Evolutionary conservation across 768 basidiomycete species (phyloP).

Genomic region (Russula griseocarnosa): DNA sequence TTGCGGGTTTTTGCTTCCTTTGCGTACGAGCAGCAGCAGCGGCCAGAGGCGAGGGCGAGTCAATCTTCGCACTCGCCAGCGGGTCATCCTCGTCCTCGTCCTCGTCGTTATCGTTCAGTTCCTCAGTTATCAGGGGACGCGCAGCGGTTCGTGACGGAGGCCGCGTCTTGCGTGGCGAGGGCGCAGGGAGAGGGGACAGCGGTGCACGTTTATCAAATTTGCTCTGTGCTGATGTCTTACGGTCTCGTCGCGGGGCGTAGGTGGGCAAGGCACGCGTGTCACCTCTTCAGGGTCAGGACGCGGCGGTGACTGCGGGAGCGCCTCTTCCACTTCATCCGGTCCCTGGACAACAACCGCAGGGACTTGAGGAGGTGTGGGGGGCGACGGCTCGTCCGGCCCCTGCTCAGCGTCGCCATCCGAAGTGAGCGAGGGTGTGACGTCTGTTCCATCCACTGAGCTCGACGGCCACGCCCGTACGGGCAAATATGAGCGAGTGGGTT

Average conservation of each 20-base stretch:
- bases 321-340: slow-evolving; percentile 6
- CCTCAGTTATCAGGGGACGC: neutral
- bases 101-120: neutral
- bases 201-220: slow-evolving; percentile 60
- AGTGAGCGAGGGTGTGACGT: slow-evolving; percentile 28
- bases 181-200: slow-evolving; percentile 56
- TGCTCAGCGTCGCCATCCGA: slow-evolving; percentile 25
- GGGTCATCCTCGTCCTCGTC: slow-evolving; percentile 24
- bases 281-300: slow-evolving; percentile 1
- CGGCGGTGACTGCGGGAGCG: slow-evolving; percentile 1
- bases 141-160: slow-evolving; percentile 47
- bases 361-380: slow-evolving; percentile 27
- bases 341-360: slow-evolving; percentile 4
- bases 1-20: slow-evolving; percentile 1
- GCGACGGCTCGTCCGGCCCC: slow-evolving; percentile 20
- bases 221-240: slow-evolving; percentile 24
- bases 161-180: slow-evolving; percentile 50
- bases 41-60: slow-evolving; percentile 9
- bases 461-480: slow-evolving; percentile 25
- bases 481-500: slow-evolving; percentile 8
- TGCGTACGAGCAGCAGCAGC: slow-evolving; percentile 2
- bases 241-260: slow-evolving; percentile 12
- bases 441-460: slow-evolving; percentile 27
- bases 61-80: slow-evolving; percentile 6
- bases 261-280: slow-evolving; percentile 1